phyloP scores from a whole-genome alignment of 2,329 filamentous ascomycete species.

The Clarireedia sp. region DNA sequence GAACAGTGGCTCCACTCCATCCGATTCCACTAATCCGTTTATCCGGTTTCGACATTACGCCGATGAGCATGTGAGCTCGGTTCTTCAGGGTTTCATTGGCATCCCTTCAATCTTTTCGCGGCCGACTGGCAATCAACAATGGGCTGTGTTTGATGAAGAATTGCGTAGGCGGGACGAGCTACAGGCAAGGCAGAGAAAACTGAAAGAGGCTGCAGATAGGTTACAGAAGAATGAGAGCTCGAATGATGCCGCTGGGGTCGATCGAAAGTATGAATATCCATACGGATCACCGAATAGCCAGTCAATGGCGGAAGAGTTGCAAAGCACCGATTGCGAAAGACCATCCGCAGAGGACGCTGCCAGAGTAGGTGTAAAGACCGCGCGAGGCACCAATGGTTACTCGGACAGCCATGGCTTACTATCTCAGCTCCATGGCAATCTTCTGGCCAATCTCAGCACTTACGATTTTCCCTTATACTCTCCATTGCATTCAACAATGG shows the following conservation, averaged over 20 bases:
- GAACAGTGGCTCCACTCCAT: background rate
- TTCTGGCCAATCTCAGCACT: background rate
- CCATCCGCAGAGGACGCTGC: constrained; percentile 4
- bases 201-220: constrained; percentile 18
- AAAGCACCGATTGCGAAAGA: background rate
- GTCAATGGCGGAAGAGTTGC: no score
- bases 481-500: constrained; percentile 35
- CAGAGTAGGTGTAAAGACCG: constrained; percentile 15
- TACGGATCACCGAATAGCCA: no score
- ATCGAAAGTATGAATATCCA: no score
- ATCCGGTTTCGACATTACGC: constrained; percentile 27
- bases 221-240: background rate
- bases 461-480: constrained; percentile 25
- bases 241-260: no score
- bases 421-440: background rate
- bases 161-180: constrained; percentile 22
- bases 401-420: no score
- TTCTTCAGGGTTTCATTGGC: constrained; percentile 29
- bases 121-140: constrained; percentile 16
- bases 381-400: background rate
- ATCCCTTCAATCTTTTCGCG: constrained; percentile 27
- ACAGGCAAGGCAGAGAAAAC: constrained; percentile 17
- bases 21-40: constrained; percentile 21
- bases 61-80: constrained; percentile 25
- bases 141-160: constrained; percentile 25